Conservation (phyloP, 2,329 filamentous ascomycete species). For the Ceratocystis lukuohia region DNA sequence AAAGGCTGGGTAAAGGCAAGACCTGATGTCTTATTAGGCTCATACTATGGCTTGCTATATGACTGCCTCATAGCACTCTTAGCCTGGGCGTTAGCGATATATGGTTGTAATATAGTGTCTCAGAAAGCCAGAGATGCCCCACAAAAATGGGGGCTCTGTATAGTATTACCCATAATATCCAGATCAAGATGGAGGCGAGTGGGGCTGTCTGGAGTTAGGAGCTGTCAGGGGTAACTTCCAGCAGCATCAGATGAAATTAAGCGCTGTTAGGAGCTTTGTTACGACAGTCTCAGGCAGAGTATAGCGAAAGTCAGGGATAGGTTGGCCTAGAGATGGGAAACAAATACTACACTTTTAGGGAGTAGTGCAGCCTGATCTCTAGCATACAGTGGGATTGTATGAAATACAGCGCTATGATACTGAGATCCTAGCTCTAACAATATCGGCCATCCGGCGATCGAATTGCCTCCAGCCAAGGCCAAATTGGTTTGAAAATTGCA, state of each 20-base stretch:
- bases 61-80: neutral
- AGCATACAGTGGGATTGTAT: neutral
- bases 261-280: neutral
- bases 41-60: neutral
- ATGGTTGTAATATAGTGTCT: neutral
- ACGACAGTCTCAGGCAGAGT: neutral
- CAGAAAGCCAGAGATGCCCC: too few species aligned
- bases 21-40: neutral
- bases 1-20: neutral
- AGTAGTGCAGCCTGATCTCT: too few species aligned
- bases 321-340: neutral
- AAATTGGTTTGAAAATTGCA: neutral
- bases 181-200: neutral
- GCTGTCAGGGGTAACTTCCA: neutral
- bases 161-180: too few species aligned
- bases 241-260: constrained; percentile 6
- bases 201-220: neutral
- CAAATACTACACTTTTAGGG: too few species aligned
- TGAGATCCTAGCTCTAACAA: neutral
- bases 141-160: too few species aligned
- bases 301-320: neutral
- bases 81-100: neutral
- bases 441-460: neutral
- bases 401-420: neutral
- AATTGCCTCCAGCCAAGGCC: neutral